Conservation (phyloP, 2,329 filamentous ascomycete species). For the Fusarium newnesense region DNA sequence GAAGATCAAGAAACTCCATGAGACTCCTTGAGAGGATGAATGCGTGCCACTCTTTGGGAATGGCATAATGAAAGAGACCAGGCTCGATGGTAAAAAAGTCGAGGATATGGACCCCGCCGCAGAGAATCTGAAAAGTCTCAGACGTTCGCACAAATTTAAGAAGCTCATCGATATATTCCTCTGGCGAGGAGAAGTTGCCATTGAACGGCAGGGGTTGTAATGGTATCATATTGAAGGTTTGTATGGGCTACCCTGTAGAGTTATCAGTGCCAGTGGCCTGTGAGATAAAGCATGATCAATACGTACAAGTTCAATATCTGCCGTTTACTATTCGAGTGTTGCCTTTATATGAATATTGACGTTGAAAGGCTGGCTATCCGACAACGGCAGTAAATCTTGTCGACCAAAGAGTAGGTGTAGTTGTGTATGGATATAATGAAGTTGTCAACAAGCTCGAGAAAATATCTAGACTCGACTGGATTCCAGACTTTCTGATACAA, state of each 20-base stretch:
- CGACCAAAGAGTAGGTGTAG: not conserved
- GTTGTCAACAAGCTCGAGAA: not conserved
- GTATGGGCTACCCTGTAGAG: constrained; percentile 35
- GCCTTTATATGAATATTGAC: not conserved
- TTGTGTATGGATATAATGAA: not conserved
- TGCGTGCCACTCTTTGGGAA: constrained; percentile 82
- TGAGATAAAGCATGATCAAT: not conserved
- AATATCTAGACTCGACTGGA: not conserved
- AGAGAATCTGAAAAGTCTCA: constrained; percentile 85
- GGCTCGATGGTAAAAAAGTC: constrained; percentile 93
- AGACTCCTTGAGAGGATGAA: constrained; percentile 79
- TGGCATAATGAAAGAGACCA: constrained; percentile 79
- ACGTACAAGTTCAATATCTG: not conserved
- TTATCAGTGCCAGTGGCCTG: not conserved
- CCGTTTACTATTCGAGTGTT: not conserved
- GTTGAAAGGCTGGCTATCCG: too few species aligned
- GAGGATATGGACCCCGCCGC: constrained; percentile 94
- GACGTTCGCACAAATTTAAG: constrained; percentile 80
- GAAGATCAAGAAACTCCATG: constrained; percentile 80
- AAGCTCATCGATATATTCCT: constrained; percentile 83
- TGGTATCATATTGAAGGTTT: constrained; percentile 56
- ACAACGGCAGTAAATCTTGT: not conserved
- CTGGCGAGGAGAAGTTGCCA: constrained; percentile 74
- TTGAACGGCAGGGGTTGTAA: constrained; percentile 73
- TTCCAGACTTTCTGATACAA: not conserved